Base-by-base conservation (phyloP, 139 green algal species). In the Chlorella sp. region DNA sequence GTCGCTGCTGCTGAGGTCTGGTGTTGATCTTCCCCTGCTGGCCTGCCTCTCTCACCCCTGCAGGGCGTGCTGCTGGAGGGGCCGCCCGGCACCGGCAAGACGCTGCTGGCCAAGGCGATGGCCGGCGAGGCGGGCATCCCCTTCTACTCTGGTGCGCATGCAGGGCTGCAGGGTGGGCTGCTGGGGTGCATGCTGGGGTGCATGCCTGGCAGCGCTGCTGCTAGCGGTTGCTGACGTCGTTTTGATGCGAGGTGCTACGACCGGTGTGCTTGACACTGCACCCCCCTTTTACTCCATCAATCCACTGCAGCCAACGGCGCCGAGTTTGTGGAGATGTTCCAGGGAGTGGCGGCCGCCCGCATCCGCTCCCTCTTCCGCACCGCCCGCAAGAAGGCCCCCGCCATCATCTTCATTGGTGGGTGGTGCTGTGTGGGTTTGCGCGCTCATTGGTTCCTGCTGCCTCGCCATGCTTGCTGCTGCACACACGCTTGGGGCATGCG, bases 391-490 rank as follows among this genome's bases (percentile, higher is more conserved):
- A 92, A 95, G 63, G 87, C 95, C 5, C 97, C 97, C 1, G 90
- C 94, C 62, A 99, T 99, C 83, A 95, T 99, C 36, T 99, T 99
- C 92, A 99, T 99, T 26, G 94, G 93, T 96, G 88, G 4, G 56
- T 64, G 56, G 18, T 3, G 26, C 34, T 34, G 62, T 25, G 44
- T 55, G 44, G 44, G 44, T 11, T 55, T 7, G 11, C 7, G 7
- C 11, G 44, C 44, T n/a, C n/a, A n/a, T n/a, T n/a, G n/a, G n/a
- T n/a, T n/a, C n/a, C n/a, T n/a, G n/a, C n/a, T n/a, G n/a, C n/a
- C n/a, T n/a, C n/a, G n/a, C n/a, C n/a, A n/a, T n/a, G n/a, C n/a
- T n/a, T n/a, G n/a, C n/a, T n/a, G n/a, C n/a, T n/a, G n/a, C n/a
- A n/a, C n/a, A n/a, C n/a, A n/a, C n/a, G 44, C 44, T 11, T 55